Evolutionary conservation across 371 early-diverging fungal genomes (phyloP).

Genomic region (Syncephalastrum monosporum): DNA sequence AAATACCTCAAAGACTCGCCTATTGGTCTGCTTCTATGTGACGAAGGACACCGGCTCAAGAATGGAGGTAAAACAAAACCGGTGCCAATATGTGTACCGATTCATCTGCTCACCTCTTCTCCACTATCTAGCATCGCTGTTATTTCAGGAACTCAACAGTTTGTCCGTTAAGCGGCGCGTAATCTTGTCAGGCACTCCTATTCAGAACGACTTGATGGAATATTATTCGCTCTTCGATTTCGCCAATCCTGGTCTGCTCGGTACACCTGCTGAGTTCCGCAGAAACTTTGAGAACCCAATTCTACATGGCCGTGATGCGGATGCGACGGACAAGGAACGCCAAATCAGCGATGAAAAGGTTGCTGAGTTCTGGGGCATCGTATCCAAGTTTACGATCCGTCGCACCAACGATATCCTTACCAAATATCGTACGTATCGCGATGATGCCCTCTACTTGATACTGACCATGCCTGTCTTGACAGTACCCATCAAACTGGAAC

Average conservation of each 20-base stretch:
- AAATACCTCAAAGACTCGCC: slow-evolving; percentile 71
- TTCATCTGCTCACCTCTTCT: neutral
- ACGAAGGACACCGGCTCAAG: slow-evolving; percentile 98
- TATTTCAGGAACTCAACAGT: slow-evolving; percentile 83
- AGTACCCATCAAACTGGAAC: slow-evolving; percentile 95
- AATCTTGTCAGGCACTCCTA: slow-evolving; percentile 97
- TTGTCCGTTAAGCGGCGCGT: slow-evolving; percentile 86
- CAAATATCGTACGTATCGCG: slow-evolving; percentile 80
- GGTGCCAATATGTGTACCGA: neutral
- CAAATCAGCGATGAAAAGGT: slow-evolving; percentile 84
- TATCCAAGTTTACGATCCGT: slow-evolving; percentile 92
- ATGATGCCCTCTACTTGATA: neutral
- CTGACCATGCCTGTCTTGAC: neutral
- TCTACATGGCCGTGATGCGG: slow-evolving; percentile 89
- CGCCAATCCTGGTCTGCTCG: slow-evolving; percentile 94
- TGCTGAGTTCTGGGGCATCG: slow-evolving; percentile 79
- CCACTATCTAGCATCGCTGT: slow-evolving; percentile 61
- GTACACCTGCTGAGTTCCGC: slow-evolving; percentile 88
- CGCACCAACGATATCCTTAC: slow-evolving; percentile 93
- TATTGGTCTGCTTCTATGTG: slow-evolving; percentile 93
- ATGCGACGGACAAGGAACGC: slow-evolving; percentile 83
- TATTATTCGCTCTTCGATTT: slow-evolving; percentile 94
- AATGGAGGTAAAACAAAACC: slow-evolving; percentile 59
- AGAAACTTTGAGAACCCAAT: slow-evolving; percentile 92
- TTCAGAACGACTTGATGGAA: slow-evolving; percentile 97